Evolutionary conservation across 2,329 filamentous ascomycete species (phyloP), one percentile per base, ranked within the genome.

Genomic region (Aureobasidium sp.): DNA sequence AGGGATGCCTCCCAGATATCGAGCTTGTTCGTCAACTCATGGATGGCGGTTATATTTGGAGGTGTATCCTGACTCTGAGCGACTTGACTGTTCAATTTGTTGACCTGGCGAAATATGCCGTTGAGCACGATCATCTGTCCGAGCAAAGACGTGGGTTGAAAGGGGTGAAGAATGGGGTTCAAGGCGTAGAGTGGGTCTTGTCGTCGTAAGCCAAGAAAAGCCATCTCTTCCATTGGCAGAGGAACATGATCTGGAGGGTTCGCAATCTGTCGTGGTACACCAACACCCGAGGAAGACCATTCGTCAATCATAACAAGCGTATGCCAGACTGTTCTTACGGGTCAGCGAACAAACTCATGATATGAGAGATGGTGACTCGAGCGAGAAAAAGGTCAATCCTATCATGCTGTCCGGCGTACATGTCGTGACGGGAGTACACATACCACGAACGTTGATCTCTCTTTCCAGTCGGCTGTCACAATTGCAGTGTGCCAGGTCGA

Each of bases 101-200:
- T 52, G 49, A 52, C 49, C 17, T 39, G 17, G n/a, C 20, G 17
- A n/a, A 52, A 39, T 17, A 52, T 37, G 11, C 20, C 20, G 34
- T 52, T 52, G 11, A 52, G 49, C 6, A 52, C 34, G 34, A 52
- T 52, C 49, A 52, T 52, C 49, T 52, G 49, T 7, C 47, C 47
- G 5, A 51, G 27, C 6, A 51, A 15, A 36, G 47, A 51, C 15
- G n/a, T 34, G 12, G 27, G 27, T 22, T 15, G 15, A 12, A n/a
- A 20, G 6, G 15, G 14, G 15, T 36, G 29, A 4, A 20, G 47
- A 15, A 51, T 8, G 5, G n/a, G 17, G 9, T 17, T 27, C 27
- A 31, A 11, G 17, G 15, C 17, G 37, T 39, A 39, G 37, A 39
- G 37, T n/a, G 14, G 37, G 37, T 51, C 47, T 20, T 51, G 47